A percentile compares a stretch with the other conserved stretches of the same genome.
Conservation (phyloP, 108 stramenopile species). For the Seminavis robusta region DNA sequence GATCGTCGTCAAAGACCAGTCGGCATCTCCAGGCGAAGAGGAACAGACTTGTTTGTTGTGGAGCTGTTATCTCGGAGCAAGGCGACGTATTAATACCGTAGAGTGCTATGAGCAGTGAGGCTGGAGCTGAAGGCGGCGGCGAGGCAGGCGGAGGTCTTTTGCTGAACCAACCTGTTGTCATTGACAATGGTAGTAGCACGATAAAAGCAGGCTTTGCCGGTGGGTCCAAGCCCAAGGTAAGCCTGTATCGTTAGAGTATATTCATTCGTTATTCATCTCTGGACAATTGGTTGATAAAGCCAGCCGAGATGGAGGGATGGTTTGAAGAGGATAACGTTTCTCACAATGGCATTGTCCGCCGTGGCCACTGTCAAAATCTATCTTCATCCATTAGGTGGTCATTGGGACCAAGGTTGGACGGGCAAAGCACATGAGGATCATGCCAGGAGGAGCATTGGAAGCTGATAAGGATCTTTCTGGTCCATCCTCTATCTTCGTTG, state of each 20-base stretch:
- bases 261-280: background rate
- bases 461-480: conserved; percentile 58
- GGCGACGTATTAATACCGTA: no score
- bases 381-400: conserved; percentile 53
- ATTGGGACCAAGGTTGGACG: conserved; percentile 90
- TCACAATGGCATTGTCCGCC: background rate
- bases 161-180: conserved; percentile 93
- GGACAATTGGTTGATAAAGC: background rate
- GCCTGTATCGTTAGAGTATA: conserved; percentile 3
- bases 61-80: no score
- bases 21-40: no score
- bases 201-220: conserved; percentile 98
- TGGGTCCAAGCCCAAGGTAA: conserved; percentile 90
- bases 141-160: conserved; percentile 46
- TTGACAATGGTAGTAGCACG: conserved; percentile 91
- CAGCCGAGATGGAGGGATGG: background rate
- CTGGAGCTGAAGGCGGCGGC: conserved; percentile 21
- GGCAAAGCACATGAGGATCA: conserved; percentile 91
- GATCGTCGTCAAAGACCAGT: no score
- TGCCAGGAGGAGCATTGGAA: conserved; percentile 95
- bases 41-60: no score
- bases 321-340: no score
- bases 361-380: background rate
- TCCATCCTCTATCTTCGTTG: conserved; percentile 84
- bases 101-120: no score